These are phyloP conservation scores for Besnoitia besnoiti DNA, from an alignment of 169 alveolate species.

Conservation along the genomic window DNA sequence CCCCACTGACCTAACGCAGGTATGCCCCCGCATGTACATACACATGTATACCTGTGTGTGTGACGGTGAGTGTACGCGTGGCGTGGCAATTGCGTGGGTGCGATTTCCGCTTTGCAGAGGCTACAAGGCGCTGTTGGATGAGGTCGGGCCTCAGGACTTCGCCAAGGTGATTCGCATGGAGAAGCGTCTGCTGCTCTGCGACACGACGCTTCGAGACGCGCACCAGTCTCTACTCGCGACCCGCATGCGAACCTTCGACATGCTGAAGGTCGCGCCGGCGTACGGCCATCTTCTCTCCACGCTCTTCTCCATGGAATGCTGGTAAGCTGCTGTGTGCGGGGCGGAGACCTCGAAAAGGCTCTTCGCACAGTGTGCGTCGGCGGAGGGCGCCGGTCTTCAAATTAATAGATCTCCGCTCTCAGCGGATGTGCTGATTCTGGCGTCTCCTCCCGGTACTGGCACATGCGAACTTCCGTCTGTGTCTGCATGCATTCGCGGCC, in stretches of 20 bases:
- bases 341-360: not conserved
- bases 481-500: too few species aligned
- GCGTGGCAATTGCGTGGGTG: too few species aligned
- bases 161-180: constrained; percentile 12
- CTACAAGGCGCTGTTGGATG: constrained; percentile 25
- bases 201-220: constrained; percentile 44
- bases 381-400: too few species aligned
- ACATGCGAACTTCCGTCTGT: too few species aligned
- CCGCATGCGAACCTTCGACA: constrained; percentile 43
- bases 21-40: not conserved
- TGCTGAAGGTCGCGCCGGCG: constrained; percentile 41
- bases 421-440: too few species aligned
- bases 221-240: constrained; percentile 57
- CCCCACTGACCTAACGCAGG: not conserved
- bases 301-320: constrained; percentile 45
- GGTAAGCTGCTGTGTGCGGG: not conserved
- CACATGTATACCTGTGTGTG: not conserved
- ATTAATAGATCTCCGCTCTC: too few species aligned
- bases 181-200: not conserved
- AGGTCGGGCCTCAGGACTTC: constrained; percentile 34
- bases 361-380: too few species aligned
- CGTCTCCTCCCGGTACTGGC: too few species aligned
- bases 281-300: not conserved
- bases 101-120: too few species aligned
- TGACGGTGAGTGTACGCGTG: too few species aligned